Evolutionary conservation across 805 yeast species (phyloP), one percentile per base, ranked within the genome.

Genomic region (Priceomyces melissophilus): DNA sequence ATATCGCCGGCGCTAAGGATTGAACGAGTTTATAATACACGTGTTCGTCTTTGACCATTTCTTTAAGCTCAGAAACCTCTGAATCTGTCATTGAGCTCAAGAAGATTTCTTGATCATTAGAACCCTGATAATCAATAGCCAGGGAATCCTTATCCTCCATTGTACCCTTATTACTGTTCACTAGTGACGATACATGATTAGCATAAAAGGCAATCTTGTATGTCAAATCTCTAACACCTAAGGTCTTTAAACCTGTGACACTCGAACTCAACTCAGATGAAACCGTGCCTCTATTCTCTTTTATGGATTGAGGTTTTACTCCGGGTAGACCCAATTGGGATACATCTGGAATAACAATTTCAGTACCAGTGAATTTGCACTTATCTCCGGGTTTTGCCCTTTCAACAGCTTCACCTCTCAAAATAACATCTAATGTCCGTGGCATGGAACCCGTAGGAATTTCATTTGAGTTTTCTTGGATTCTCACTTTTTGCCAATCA

Each of bases 371-470:
- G 61, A 93, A 89, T 50, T 81, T 79, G 66, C 96, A 87, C 60
- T 87, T 85, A 63, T 91, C 98, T 50, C 99, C 99, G 1, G 99
- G 97, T 63, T 91, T 93, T 2, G 97, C 97, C 49, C 89, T 75
- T 58, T 91, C 99, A 7, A 93, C 98, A 40, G 88, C 75, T 51
- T 91, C 97, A 38, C 98, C 98, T 53, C 99, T 75, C 43, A 91
- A 66, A 38, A 91, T 85, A 16, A 91, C 91, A 60, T 91, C 99
- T 54, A 91, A 64, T 1, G 96, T 91, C 61, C 99, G 79, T 17
- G 99, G 99, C 99, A 91, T 91, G 3, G 97, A 89, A 23, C 99
- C 99, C 0, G 96, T 88, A 20, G 99, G 99, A 42, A 91, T 91
- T 63, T 91, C 98, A 52, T 75, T 85, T n/a, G 97, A 82, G 56